Conservation (phyloP, 2,329 filamentous ascomycete genomes). For the Ceratocystis destructans region DNA sequence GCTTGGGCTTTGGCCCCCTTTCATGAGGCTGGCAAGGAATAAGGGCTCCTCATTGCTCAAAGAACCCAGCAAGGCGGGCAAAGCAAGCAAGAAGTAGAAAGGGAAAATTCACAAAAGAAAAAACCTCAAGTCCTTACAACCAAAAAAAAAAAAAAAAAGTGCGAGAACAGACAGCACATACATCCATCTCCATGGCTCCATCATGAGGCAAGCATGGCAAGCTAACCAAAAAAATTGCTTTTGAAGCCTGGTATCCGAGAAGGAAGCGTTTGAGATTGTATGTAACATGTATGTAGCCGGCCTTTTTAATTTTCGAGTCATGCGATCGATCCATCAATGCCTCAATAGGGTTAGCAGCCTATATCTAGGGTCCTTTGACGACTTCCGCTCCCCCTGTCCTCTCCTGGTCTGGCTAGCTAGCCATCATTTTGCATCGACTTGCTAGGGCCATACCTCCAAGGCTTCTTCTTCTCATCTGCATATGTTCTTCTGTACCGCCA, state of each 20-base stretch:
- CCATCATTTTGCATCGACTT: background rate
- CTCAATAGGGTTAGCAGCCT: background rate
- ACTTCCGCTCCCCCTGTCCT: background rate
- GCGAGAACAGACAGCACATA: background rate
- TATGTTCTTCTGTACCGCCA: background rate
- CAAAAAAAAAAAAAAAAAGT: background rate
- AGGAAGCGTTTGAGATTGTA: background rate
- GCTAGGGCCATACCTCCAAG: background rate
- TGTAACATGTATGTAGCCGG: background rate
- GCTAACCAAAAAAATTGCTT: too few relatives aligned
- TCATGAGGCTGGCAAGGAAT: constrained; percentile 2
- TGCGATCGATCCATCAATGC: background rate
- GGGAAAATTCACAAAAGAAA: background rate
- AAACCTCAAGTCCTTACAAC: too few relatives aligned
- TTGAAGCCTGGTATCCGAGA: background rate
- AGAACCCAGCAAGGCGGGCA: background rate
- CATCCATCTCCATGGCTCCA: background rate
- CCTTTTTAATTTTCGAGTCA: constrained; percentile 2
- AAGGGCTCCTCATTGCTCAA: background rate
- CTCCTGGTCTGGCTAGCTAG: background rate
- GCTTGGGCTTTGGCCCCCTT: constrained; percentile 4
- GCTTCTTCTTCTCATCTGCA: background rate
- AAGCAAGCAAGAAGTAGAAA: background rate
- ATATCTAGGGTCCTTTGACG: background rate
- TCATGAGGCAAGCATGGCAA: too few relatives aligned